A percentile compares a stretch with the other conserved stretches of the same genome.
Conservation (phyloP, 331 rosid genomes). For the Malus hybrid region DNA sequence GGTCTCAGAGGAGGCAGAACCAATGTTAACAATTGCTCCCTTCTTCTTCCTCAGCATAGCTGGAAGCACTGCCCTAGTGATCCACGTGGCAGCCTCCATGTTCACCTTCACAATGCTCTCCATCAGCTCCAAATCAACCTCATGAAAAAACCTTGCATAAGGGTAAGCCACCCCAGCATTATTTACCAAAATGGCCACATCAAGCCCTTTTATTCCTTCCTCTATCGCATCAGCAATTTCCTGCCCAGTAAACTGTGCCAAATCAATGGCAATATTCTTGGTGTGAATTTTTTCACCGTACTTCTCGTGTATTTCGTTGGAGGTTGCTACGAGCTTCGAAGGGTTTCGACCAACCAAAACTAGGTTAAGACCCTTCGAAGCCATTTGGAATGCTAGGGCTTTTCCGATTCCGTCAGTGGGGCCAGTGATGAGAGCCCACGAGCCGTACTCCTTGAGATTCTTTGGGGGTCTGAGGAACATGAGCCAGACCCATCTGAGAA, state of each 20-base stretch:
- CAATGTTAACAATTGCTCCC: conserved; percentile 23
- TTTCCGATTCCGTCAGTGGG: conserved; percentile 26
- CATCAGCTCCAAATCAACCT: conserved; percentile 15
- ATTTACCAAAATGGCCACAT: conserved; percentile 20
- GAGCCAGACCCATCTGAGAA: conserved; percentile 12
- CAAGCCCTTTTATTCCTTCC: conserved; percentile 12
- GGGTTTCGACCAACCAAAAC: conserved; percentile 19
- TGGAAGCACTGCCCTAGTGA: conserved; percentile 12
- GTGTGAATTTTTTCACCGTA: neutral
- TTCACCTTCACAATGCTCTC: conserved; percentile 10
- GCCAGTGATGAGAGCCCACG: conserved; percentile 24
- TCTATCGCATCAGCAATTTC: neutral
- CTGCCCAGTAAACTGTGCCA: conserved; percentile 1
- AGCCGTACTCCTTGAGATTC: conserved; percentile 18
- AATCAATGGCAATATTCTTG: conserved; percentile 10
- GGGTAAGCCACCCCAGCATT: conserved; percentile 24
- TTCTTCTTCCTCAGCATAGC: conserved; percentile 18
- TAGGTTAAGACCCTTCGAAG: conserved; percentile 18
- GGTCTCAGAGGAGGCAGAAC: conserved; percentile 13
- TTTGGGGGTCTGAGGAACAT: conserved; percentile 18
- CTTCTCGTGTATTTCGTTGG: neutral
- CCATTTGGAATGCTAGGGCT: conserved; percentile 23
- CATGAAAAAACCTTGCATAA: conserved; percentile 13
- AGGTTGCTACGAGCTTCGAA: conserved; percentile 7
- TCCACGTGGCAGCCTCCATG: conserved; percentile 16